Evolutionary conservation across 2,329 filamentous ascomycete genomes (phyloP).

Genomic region (Stagonosporopsis rhizophila): DNA sequence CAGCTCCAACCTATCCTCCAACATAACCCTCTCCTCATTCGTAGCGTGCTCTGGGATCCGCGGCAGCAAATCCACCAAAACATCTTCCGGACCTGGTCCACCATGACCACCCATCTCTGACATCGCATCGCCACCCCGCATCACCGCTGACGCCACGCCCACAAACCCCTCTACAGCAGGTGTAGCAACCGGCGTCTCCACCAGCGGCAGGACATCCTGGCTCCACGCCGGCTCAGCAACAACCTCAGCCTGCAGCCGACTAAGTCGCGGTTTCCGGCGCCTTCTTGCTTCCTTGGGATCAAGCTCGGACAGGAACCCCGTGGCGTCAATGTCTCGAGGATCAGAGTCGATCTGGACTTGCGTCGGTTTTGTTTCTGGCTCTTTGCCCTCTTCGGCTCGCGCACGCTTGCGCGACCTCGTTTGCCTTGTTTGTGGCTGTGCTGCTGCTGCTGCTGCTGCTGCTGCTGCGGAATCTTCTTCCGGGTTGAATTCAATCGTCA

Average conservation of each 20-base stretch:
- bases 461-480: background rate
- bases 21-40: background rate
- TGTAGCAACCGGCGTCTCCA: slow-evolving; percentile 1
- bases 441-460: background rate
- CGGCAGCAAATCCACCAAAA: slow-evolving; percentile 3
- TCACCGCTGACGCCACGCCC: background rate
- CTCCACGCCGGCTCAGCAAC: slow-evolving; percentile 8
- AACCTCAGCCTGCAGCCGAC: background rate
- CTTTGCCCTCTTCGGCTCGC: background rate
- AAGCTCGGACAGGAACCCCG: slow-evolving; percentile 12
- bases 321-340: slow-evolving; percentile 15
- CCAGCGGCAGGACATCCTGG: background rate
- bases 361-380: background rate
- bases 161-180: background rate
- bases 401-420: background rate
- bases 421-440: background rate
- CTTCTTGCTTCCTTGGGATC: slow-evolving; percentile 2
- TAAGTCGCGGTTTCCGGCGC: slow-evolving; percentile 3
- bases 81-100: background rate
- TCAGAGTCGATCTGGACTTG: slow-evolving; percentile 13
- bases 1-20: background rate
- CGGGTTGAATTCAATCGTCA: slow-evolving; percentile 4
- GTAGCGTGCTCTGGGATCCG: slow-evolving; percentile 2
- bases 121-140: too few relatives aligned
- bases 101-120: background rate